phyloP scores from a whole-genome alignment of 805 yeast species.

The Ogataea paradorogensis region DNA sequence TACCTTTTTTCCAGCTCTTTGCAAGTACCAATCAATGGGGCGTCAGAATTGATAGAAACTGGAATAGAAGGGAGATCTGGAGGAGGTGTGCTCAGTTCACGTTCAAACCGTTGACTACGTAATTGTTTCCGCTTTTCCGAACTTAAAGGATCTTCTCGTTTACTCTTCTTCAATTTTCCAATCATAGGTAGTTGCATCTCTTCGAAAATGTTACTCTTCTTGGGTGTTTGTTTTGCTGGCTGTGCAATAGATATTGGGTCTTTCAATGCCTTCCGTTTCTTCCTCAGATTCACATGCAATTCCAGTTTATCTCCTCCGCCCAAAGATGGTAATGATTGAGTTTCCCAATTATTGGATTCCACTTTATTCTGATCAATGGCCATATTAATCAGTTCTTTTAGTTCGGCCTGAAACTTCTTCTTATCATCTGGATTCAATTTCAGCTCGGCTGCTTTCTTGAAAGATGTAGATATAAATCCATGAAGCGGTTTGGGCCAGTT shows the following conservation, averaged over 20 bases:
- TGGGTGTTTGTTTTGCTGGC: constrained; percentile 4
- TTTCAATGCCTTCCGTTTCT: constrained; percentile 3
- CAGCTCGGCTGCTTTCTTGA: constrained; percentile 38
- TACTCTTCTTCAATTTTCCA: constrained; percentile 2
- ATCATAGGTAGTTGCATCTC: constrained; percentile 1
- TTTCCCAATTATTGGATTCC: constrained; percentile 52
- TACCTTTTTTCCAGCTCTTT: constrained; percentile 71
- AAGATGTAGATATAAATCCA: constrained; percentile 47
- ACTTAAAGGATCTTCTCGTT: constrained; percentile 22
- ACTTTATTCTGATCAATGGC: constrained; percentile 46
- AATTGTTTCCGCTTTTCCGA: constrained; percentile 37
- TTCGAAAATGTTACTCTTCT: constrained; percentile 15
- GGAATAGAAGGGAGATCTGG: constrained; percentile 2
- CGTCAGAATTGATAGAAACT: constrained; percentile 9
- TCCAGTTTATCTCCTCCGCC: constrained; percentile 15
- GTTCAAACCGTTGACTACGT: constrained; percentile 50
- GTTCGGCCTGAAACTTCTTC: constrained; percentile 44
- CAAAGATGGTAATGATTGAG: constrained; percentile 47
- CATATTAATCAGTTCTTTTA: constrained; percentile 45
- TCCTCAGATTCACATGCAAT: constrained; percentile 18
- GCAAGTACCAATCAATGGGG: constrained; percentile 58
- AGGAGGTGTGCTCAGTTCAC: constrained; percentile 26
- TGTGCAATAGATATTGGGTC: constrained; percentile 3
- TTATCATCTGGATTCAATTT: constrained; percentile 33
- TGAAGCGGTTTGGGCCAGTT: constrained; percentile 58